Conservation (phyloP, 768 basidiomycete genomes). For the Boletus edulis region DNA sequence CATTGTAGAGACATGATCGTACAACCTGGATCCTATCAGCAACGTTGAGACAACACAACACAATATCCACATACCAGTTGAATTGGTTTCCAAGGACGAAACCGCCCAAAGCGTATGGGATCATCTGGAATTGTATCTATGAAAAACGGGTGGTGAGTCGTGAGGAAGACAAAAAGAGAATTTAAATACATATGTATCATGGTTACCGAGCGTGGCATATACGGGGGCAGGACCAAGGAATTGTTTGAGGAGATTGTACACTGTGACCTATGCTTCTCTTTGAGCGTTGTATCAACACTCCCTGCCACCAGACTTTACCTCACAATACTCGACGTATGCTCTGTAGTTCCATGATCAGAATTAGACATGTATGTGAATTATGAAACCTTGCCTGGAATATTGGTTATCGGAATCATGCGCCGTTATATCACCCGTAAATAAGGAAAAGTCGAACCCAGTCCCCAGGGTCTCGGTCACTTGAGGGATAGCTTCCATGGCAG, state of each 20-base stretch:
- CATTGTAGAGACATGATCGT: conserved; percentile 44
- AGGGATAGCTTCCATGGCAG: conserved; percentile 66
- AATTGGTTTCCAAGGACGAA: conserved; percentile 34
- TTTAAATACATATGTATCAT: conserved; percentile 59
- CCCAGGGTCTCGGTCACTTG: conserved; percentile 56
- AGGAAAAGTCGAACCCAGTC: conserved; percentile 58
- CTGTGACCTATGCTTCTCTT: conserved; percentile 38
- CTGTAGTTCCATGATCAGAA: conserved; percentile 29
- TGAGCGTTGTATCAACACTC: not conserved
- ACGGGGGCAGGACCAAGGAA: conserved; percentile 61
- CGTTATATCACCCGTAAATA: conserved; percentile 75
- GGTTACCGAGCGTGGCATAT: conserved; percentile 71
- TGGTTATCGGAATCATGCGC: conserved; percentile 69
- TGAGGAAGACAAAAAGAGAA: not conserved
- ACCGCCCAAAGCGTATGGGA: conserved; percentile 38
- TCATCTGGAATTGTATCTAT: conserved; percentile 32
- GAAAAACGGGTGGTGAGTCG: not conserved
- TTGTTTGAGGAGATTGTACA: conserved; percentile 61
- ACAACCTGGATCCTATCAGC: conserved; percentile 36
- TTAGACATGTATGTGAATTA: not conserved
- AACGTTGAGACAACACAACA: not conserved
- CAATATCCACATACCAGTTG: conserved; percentile 34
- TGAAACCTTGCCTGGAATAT: conserved; percentile 47
- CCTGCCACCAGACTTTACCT: conserved; percentile 36
- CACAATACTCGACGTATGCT: conserved; percentile 56